Evolutionary conservation across 2,329 filamentous ascomycete genomes (phyloP).

Genomic region (Pseudocercospora pini-densiflorae): DNA sequence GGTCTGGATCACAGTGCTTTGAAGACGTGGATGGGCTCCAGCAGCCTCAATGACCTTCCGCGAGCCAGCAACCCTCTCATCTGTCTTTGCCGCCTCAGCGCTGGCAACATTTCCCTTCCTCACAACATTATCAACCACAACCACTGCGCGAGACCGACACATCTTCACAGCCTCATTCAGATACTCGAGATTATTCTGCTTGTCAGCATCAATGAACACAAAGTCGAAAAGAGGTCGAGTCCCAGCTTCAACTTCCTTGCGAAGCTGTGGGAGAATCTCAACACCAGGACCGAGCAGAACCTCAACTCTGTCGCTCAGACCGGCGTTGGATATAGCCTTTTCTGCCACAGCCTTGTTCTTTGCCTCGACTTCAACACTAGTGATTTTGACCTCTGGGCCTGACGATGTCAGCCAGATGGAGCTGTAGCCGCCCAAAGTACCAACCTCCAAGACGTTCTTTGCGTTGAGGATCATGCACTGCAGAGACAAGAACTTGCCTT

Average conservation of each 20-base stretch:
- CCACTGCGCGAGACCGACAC: constrained; percentile 19
- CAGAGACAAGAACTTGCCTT: constrained; percentile 48
- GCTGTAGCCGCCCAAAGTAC: constrained; percentile 32
- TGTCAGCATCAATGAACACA: constrained; percentile 36
- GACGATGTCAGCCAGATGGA: constrained; percentile 27
- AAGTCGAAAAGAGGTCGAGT: constrained; percentile 29
- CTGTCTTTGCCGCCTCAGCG: constrained; percentile 25
- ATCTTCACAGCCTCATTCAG: constrained; percentile 26
- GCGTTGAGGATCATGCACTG: constrained; percentile 39
- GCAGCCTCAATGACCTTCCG: constrained; percentile 49
- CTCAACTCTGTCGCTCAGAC: constrained; percentile 26
- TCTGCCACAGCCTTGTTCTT: constrained; percentile 23
- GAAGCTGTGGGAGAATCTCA: constrained; percentile 29
- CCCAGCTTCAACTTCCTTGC: constrained; percentile 24
- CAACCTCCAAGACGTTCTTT: constrained; percentile 31
- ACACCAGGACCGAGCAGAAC: constrained; percentile 25
- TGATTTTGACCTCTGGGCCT: constrained; percentile 23
- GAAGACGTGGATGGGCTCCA: constrained; percentile 49
- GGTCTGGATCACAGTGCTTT: constrained; percentile 51
- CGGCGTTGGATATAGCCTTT: constrained; percentile 21
- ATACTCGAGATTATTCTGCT: constrained; percentile 30
- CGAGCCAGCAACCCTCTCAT: constrained; percentile 34
- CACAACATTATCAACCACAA: constrained; percentile 34
- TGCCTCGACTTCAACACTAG: constrained; percentile 27
- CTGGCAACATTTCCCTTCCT: constrained; percentile 36